Evolutionary conservation across 768 basidiomycete genomes (phyloP).

Genomic region (Calocybe indica): DNA sequence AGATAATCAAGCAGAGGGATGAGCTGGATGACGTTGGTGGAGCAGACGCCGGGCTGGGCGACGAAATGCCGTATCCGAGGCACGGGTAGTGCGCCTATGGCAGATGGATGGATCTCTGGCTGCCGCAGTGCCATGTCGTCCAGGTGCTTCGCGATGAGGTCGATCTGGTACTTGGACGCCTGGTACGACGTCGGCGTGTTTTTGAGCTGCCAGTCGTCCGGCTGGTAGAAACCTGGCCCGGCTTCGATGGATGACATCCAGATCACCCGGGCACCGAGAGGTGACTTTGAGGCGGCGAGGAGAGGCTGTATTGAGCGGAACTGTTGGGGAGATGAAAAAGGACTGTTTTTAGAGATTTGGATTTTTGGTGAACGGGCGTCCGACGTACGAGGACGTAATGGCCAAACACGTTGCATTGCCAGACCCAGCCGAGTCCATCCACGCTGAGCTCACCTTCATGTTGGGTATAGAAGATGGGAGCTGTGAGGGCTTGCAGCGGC

Average conservation of each 20-base stretch:
- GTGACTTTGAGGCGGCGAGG: conserved; percentile 38
- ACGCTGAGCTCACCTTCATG: conserved; percentile 48
- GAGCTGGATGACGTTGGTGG: conserved; percentile 52
- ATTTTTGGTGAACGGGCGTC: background rate
- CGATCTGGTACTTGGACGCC: conserved; percentile 70
- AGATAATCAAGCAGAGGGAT: conserved; percentile 38
- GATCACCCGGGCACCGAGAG: conserved; percentile 51
- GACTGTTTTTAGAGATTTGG: background rate
- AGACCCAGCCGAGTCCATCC: conserved; percentile 74
- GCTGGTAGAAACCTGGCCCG: conserved; percentile 44
- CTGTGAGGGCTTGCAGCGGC: conserved; percentile 42
- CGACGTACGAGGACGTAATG: conserved; percentile 70
- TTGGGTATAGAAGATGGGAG: conserved; percentile 55
- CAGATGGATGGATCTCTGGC: background rate
- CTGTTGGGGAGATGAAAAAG: conserved; percentile 29
- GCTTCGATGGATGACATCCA: conserved; percentile 79
- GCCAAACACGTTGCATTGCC: conserved; percentile 82
- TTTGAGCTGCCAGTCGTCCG: conserved; percentile 68
- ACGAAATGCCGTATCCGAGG: conserved; percentile 47
- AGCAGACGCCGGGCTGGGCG: conserved; percentile 65
- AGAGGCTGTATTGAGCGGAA: conserved; percentile 54
- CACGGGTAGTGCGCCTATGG: conserved; percentile 10
- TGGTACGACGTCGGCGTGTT: conserved; percentile 62
- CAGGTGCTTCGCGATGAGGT: conserved; percentile 54
- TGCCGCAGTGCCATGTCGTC: conserved; percentile 22